A percentile compares a stretch with the other conserved stretches of the same genome.
Conservation (phyloP, 75 land plant species). For the Adiantum capillusveneris region DNA sequence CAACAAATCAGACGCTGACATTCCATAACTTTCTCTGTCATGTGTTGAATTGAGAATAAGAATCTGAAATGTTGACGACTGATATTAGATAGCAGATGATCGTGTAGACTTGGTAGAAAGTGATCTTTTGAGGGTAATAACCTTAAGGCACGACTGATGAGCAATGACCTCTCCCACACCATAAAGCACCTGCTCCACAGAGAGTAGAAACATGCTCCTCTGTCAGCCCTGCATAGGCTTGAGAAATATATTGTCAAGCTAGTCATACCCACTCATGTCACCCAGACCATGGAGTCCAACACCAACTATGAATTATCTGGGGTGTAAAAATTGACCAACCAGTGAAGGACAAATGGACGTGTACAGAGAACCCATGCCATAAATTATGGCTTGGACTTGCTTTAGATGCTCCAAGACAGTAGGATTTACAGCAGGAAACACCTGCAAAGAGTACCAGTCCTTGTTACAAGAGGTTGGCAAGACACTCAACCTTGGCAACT, state of each 20-base stretch:
- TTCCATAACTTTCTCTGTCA: conserved; percentile 88
- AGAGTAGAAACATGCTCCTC: too few species aligned
- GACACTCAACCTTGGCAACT: too few species aligned
- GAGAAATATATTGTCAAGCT: too few species aligned
- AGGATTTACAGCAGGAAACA: conserved; percentile 75
- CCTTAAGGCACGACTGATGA: conserved; percentile 70
- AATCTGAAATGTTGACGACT: conserved; percentile 33
- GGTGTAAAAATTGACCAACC: conserved; percentile 53
- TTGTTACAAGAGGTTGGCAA: too few species aligned
- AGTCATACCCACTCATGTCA: too few species aligned
- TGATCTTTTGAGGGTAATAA: too few species aligned
- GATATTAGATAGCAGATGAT: background rate
- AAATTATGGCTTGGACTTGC: conserved; percentile 78
- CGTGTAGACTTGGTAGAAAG: too few species aligned
- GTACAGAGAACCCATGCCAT: conserved; percentile 97
- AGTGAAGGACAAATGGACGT: conserved; percentile 96
- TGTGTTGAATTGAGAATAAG: conserved; percentile 82
- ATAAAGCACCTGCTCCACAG: conserved; percentile 52
- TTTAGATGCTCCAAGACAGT: conserved; percentile 65
- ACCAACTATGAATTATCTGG: too few species aligned
- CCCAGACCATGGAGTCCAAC: too few species aligned
- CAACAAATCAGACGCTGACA: conserved; percentile 76
- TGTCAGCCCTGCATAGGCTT: too few species aligned
- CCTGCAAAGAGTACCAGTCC: too few species aligned
- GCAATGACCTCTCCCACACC: conserved; percentile 86